phyloP scores from a whole-genome alignment of 371 early-diverging fungal species.

The Mortierella sp. region DNA sequence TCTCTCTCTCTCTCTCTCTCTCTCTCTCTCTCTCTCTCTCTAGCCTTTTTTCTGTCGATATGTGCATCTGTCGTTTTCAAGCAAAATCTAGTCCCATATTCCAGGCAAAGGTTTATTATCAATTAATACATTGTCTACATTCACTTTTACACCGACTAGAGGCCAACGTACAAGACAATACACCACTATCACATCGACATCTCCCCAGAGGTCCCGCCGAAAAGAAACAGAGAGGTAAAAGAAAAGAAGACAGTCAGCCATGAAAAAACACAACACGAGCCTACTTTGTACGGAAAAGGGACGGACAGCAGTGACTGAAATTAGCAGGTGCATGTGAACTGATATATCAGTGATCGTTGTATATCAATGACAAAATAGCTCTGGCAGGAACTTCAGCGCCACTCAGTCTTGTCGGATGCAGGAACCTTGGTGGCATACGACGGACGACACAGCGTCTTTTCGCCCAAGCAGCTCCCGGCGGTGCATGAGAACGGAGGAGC shows the following conservation, averaged over 20 bases:
- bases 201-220: constrained; percentile 52
- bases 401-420: constrained; percentile 26
- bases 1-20: background rate
- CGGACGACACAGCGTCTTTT: constrained; percentile 62
- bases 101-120: background rate
- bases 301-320: background rate
- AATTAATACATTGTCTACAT: background rate
- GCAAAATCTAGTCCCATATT: too few relatives aligned
- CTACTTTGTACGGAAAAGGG: background rate
- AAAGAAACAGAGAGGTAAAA: constrained; percentile 53
- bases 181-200: constrained; percentile 50
- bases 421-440: constrained; percentile 59
- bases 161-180: constrained; percentile 18
- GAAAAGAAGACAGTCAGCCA: background rate
- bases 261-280: background rate
- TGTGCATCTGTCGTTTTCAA: too few relatives aligned
- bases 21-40: background rate
- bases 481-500: constrained; percentile 10
- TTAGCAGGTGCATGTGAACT: too few relatives aligned
- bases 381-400: constrained; percentile 59
- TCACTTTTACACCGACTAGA: constrained; percentile 9
- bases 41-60: background rate
- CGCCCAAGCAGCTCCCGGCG: constrained; percentile 38
- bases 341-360: background rate
- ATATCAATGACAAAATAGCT: constrained; percentile 12